Conservation (phyloP, 2,329 filamentous ascomycete species). For the Boeremia exigua region DNA sequence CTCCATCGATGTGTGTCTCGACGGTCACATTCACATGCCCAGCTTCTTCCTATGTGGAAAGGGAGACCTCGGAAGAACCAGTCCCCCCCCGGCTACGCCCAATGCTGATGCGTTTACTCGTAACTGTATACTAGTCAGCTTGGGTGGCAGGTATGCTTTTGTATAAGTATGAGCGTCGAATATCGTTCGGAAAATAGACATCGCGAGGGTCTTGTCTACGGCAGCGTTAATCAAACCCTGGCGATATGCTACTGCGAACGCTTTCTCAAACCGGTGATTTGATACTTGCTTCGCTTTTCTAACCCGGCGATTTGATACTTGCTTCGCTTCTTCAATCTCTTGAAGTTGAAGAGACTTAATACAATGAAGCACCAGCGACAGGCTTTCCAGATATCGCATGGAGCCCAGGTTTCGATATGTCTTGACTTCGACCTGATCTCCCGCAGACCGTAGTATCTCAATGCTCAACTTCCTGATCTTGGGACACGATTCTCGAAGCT, state of each 20-base stretch:
- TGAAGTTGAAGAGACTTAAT: too few species aligned
- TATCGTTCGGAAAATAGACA: neutral
- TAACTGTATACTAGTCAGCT: neutral
- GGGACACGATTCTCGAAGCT: neutral
- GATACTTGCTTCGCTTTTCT: too few species aligned
- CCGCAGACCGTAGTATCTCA: neutral
- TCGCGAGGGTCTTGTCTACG: neutral
- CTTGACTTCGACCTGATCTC: neutral
- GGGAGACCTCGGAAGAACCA: neutral
- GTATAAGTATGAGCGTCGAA: neutral
- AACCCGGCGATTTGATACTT: too few species aligned
- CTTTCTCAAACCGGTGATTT: too few species aligned
- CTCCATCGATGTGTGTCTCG: neutral
- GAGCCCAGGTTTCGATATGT: neutral
- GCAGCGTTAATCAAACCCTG: neutral
- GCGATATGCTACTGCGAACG: neutral
- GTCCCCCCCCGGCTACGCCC: too few species aligned
- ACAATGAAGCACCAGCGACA: neutral
- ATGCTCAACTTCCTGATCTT: neutral
- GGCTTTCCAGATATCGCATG: constrained; percentile 3
- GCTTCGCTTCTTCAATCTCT: too few species aligned
- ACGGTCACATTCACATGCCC: neutral
- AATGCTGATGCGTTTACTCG: neutral
- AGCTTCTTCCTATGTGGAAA: neutral
- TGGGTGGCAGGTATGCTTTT: neutral